Evolutionary conservation across 495 filamentous ascomycete genomes (phyloP).

Genomic region (Aspergillus ellipticus): DNA sequence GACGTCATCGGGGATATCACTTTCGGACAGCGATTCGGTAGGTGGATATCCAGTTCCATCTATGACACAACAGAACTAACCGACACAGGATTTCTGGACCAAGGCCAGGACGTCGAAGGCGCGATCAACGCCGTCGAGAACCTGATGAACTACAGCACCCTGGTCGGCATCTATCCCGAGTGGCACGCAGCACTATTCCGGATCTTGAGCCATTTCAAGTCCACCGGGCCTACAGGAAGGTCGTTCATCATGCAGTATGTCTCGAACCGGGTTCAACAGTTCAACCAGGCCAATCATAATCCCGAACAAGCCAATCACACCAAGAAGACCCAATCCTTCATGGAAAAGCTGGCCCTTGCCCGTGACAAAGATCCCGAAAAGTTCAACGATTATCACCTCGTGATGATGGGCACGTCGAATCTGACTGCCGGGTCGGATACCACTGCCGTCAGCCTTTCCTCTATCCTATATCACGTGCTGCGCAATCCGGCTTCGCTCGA

Average conservation of each 20-base stretch:
- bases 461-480: conserved; percentile 49
- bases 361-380: conserved; percentile 55
- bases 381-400: conserved; percentile 47
- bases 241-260: conserved; percentile 44
- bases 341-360: conserved; percentile 52
- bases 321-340: conserved; percentile 47
- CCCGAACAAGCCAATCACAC: conserved; percentile 16
- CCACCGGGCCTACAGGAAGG: conserved; percentile 39
- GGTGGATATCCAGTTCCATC: not conserved
- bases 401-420: conserved; percentile 49
- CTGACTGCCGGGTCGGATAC: conserved; percentile 56
- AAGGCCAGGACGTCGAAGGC: conserved; percentile 61
- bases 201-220: conserved; percentile 34
- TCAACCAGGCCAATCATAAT: conserved; percentile 16
- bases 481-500: conserved; percentile 31
- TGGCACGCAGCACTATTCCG: conserved; percentile 43
- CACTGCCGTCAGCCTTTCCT: conserved; percentile 47
- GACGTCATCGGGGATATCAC: conserved; percentile 66
- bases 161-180: conserved; percentile 46
- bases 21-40: conserved; percentile 56
- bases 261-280: conserved; percentile 36
- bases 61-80: not conserved
- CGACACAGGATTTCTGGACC: conserved; percentile 53
- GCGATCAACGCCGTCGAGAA: conserved; percentile 53
- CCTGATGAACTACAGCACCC: conserved; percentile 53